Evolutionary conservation across 331 rosid genomes (phyloP).

Genomic region (Malus hybrid): DNA sequence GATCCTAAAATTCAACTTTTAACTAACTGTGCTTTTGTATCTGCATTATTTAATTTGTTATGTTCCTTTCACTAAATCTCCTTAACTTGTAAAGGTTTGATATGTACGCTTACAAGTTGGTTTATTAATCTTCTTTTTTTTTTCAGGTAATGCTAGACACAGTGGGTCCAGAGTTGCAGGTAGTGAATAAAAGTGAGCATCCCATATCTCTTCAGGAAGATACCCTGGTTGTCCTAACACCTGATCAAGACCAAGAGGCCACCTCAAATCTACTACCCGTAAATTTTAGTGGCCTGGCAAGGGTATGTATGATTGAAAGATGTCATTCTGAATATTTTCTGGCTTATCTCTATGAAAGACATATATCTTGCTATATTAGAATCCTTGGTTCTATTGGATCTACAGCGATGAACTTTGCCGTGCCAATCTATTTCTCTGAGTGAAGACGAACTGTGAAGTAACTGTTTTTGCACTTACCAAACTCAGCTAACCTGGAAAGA

Average conservation of each 20-base stretch:
- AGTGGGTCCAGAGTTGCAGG: conserved; percentile 93
- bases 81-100: neutral
- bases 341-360: neutral
- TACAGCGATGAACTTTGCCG: neutral
- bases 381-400: neutral
- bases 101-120: neutral
- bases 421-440: neutral
- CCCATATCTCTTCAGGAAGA: conserved; percentile 57
- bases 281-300: conserved; percentile 69
- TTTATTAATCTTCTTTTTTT: neutral
- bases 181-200: conserved; percentile 58
- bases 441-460: neutral
- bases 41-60: neutral
- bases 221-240: conserved; percentile 67
- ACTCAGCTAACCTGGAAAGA: neutral
- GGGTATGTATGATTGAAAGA: conserved; percentile 25
- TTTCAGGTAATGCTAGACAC: conserved; percentile 91
- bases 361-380: neutral
- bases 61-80: neutral
- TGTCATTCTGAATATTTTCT: neutral
- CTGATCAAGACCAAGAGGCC: conserved; percentile 67
- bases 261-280: conserved; percentile 73
- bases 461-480: neutral
- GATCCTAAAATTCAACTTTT: neutral
- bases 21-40: neutral